A percentile compares a stretch with the other conserved stretches of the same genome.
Conservation (phyloP, 129 eudicot genomes). For the Silybum marianum region DNA sequence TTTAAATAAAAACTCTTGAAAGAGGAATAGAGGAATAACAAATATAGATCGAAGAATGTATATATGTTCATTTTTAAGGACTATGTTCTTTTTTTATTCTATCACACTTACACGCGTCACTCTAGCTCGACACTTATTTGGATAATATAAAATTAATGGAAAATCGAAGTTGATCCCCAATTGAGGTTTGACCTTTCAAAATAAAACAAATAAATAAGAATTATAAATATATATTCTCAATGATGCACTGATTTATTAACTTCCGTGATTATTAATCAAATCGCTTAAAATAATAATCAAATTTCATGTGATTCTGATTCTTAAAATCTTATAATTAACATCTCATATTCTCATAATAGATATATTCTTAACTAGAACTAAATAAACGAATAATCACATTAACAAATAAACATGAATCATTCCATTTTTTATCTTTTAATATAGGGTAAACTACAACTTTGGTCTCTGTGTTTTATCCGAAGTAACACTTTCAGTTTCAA, state of each 20-base stretch:
- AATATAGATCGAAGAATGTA: too few species aligned
- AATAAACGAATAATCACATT: too few species aligned
- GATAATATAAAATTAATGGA: not conserved
- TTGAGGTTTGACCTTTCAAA: not conserved
- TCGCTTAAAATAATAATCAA: not conserved
- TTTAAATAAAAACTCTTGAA: not conserved
- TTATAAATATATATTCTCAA: not conserved
- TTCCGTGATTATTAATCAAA: not conserved
- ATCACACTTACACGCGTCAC: not conserved
- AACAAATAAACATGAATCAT: too few species aligned
- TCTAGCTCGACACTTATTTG: not conserved
- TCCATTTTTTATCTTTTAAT: too few species aligned
- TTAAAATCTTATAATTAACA: not conserved
- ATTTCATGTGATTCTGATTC: not conserved
- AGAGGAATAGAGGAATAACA: not conserved
- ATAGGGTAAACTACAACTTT: too few species aligned
- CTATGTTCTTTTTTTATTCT: too few species aligned
- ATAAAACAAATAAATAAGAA: not conserved
- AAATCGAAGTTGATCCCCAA: not conserved
- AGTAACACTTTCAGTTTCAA: too few species aligned
- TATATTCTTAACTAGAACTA: too few species aligned
- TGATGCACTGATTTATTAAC: not conserved
- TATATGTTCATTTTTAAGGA: too few species aligned
- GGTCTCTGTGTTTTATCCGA: too few species aligned
- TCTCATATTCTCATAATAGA: too few species aligned